Conservation (phyloP, 2,329 filamentous ascomycete species). For the Verticillium klebahnii region DNA sequence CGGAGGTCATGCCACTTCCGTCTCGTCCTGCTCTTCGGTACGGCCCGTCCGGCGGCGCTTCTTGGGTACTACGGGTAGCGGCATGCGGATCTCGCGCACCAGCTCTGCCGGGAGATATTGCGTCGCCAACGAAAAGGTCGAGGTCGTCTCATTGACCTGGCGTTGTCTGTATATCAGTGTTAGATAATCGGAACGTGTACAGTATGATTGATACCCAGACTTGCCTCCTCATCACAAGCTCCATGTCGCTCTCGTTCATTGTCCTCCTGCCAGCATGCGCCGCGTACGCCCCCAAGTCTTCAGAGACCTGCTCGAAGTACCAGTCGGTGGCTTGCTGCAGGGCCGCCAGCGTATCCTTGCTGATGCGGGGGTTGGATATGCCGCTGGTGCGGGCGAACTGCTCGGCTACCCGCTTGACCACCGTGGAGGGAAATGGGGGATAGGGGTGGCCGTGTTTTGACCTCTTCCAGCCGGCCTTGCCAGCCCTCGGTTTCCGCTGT, state of each 20-base stretch:
- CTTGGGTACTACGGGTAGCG: slow-evolving; percentile 48
- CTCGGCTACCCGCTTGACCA: slow-evolving; percentile 70
- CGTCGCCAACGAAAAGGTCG: slow-evolving; percentile 80
- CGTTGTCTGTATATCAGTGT: slow-evolving; percentile 60
- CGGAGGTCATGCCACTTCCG: slow-evolving; percentile 30
- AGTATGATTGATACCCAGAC: slow-evolving; percentile 23
- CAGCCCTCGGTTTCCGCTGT: slow-evolving; percentile 30
- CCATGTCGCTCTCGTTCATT: slow-evolving; percentile 80
- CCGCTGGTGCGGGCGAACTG: slow-evolving; percentile 66
- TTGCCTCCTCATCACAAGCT: slow-evolving; percentile 79
- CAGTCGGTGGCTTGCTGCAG: slow-evolving; percentile 80
- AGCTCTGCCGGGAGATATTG: slow-evolving; percentile 77
- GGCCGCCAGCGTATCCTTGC: slow-evolving; percentile 67
- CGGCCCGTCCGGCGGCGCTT: slow-evolving; percentile 28
- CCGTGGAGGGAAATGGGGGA: slow-evolving; percentile 65
- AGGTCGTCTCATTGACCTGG: slow-evolving; percentile 65
- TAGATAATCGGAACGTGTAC: slow-evolving; percentile 19
- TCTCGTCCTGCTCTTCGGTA: slow-evolving; percentile 35
- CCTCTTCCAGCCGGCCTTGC: slow-evolving; percentile 40
- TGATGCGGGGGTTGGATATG: slow-evolving; percentile 62
- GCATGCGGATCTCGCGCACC: slow-evolving; percentile 75
- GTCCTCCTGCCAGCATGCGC: slow-evolving; percentile 77
- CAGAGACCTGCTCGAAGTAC: slow-evolving; percentile 85
- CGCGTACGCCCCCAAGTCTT: slow-evolving; percentile 76
- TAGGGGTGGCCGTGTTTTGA: slow-evolving; percentile 73